Evolutionary conservation across 441 rosid genomes (phyloP), one percentile per base, ranked within the genome.

Genomic region (Adansonia gregorii): DNA sequence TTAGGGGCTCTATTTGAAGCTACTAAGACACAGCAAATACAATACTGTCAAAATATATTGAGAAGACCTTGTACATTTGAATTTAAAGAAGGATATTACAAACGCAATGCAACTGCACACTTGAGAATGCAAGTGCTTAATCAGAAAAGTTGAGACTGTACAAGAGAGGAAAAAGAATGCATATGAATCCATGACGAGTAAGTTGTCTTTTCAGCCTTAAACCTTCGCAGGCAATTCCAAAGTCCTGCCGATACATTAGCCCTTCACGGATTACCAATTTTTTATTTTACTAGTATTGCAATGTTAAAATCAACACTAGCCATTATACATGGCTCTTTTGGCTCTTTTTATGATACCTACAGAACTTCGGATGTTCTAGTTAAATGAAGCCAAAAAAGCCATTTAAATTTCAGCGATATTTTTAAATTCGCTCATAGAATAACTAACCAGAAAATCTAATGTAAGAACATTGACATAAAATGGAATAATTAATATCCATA

Each of bases 1-100:
- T 61, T 52, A 0, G 85, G 41, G 73, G 81, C 73, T 46, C 85
- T 17, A 68, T 51, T 78, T 17, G 78, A 75, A 87, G 79, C 92
- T 89, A 79, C 72, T 73, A 60, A 39, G 15, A 76, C 49, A 51
- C 31, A 39, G 52, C 17, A 20, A 66, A 19, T 22, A 66, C 3
- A 51, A 24, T 24, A 1, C 15, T 35, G 68, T 64, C 61, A 19
- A 4, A 19, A 31, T n/a, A 10, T 0, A 45, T 14, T 24, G 19
- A 45, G 59, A 20, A 17, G 5, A 41, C 22, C 17, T 43, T 58
- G 6, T 43, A 19, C 63, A 59, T 74, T 61, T 46, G 27, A 61
- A 27, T 20, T 61, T 39, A 11, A 55, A 72, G 39, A 1, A 19
- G 9, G 24, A 56, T 56, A 56, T 8, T 17, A 17, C 24, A 6